Evolutionary conservation across 2,329 filamentous ascomycete genomes (phyloP).

Genomic region (Aspergillus floridensis): DNA sequence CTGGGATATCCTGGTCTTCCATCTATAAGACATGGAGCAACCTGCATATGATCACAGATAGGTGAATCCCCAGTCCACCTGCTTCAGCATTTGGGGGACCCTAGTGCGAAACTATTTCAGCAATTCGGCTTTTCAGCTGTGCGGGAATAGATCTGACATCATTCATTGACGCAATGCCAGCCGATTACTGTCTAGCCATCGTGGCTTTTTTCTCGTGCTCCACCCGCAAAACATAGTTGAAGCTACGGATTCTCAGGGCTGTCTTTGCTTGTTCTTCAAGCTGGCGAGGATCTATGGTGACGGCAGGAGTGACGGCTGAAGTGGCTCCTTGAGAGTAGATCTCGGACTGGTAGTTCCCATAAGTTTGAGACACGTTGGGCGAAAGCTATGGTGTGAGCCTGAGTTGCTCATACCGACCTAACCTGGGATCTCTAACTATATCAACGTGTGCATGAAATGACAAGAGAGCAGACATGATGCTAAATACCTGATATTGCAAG

Average conservation of each 20-base stretch:
- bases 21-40: slow-evolving; percentile 21
- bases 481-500: not conserved
- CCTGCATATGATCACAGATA: not conserved
- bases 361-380: slow-evolving; percentile 36
- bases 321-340: slow-evolving; percentile 56
- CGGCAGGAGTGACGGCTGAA: slow-evolving; percentile 46
- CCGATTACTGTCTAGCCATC: slow-evolving; percentile 59
- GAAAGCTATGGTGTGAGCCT: too few relatives aligned
- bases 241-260: slow-evolving; percentile 49
- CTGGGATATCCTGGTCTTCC: slow-evolving; percentile 47
- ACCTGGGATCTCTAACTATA: too few relatives aligned
- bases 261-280: slow-evolving; percentile 56
- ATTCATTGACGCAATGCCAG: slow-evolving; percentile 56
- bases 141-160: slow-evolving; percentile 26
- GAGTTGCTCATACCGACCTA: not conserved
- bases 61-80: slow-evolving; percentile 16
- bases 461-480: not conserved
- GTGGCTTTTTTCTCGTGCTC: slow-evolving; percentile 61
- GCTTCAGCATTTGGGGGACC: slow-evolving; percentile 53
- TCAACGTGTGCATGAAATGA: too few relatives aligned
- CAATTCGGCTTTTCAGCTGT: slow-evolving; percentile 3
- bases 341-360: slow-evolving; percentile 47
- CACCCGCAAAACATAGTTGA: slow-evolving; percentile 62
- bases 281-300: slow-evolving; percentile 59
- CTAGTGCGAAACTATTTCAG: slow-evolving; percentile 31